Base-by-base conservation (phyloP, 805 yeast species). In the Kodamaea laetipori region DNA sequence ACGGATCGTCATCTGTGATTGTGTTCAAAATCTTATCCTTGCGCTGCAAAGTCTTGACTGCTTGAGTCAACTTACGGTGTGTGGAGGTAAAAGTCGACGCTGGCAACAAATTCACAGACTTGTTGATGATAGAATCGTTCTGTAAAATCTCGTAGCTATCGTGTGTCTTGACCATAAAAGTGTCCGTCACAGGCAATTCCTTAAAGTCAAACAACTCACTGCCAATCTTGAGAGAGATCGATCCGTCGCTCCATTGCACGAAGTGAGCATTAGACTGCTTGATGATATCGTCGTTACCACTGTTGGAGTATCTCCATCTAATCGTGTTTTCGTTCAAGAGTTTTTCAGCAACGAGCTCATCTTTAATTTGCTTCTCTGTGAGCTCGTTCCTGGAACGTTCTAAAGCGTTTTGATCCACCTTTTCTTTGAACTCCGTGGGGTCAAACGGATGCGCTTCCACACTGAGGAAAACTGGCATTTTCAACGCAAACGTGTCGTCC, bases 201-300 rank as follows among this genome's bases (percentile, higher is more conserved):
- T 81, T 71, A 46, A 88, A 81, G 58, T 92, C 97, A 55, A 90
- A 92, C 50, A 84, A 74, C 64, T 94, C 99, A 37, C 76, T 74
- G 24, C 99, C 99, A 28, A 94, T 68, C 57, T 88, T 90, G 53
- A 94, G 69, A 2, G 97, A 90, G 49, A 81, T 67, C 3, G 88
- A 74, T 1, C 99, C 99, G 64, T 94, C 98, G 44, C 86, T 84
- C 99, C 99, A 94, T 61, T 88, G 86, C 26, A 94, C 77, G 44
- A 92, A 81, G 58, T 90, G 88, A 4, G 97, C 83, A 59, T 94
- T 94, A 7, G 95, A 84, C 61, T 90, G 95, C 54, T 86, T 86
- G 56, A 79, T 78, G 51, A 90, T 80, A 48, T 84, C 89, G 33
- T 81, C 82, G 41, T 75, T 69, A n/a, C 77, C 78, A 47, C 81